Percentiles rank a stretch among this genome's conserved stretches.
phyloP scores from a whole-genome alignment of 1,139 yeast genomes.

The Pichia sp. region DNA sequence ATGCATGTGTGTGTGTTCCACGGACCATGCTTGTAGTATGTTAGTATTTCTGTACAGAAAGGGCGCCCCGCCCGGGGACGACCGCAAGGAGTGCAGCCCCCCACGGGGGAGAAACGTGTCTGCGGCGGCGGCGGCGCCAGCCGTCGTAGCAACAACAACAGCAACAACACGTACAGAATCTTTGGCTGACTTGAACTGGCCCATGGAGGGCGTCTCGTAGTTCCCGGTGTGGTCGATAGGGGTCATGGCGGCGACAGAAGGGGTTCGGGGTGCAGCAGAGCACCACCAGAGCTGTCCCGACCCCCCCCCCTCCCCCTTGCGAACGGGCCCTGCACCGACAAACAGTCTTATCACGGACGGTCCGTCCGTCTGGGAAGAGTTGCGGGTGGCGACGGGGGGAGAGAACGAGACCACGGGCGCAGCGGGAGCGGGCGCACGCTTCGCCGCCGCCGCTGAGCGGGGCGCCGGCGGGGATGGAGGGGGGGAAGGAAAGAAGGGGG shows the following conservation, averaged over 20 bases:
- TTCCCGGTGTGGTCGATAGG: slow-evolving; percentile 5
- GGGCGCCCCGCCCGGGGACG: too few relatives aligned
- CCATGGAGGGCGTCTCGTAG: slow-evolving; percentile 7
- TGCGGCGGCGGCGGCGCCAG: neutral
- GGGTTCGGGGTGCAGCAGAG: neutral
- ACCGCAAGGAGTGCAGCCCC: too few relatives aligned
- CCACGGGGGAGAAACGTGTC: neutral
- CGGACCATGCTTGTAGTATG: neutral
- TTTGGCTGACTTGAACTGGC: slow-evolving; percentile 7
- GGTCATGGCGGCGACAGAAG: neutral
- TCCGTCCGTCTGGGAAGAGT: neutral
- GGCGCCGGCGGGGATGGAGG: neutral
- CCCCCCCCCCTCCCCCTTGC: too few relatives aligned
- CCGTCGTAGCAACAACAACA: neutral
- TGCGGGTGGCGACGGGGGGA: slow-evolving; percentile 1
- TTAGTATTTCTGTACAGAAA: neutral
- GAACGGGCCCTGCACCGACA: neutral
- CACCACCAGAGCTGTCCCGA: neutral
- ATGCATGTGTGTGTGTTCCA: too few relatives aligned
- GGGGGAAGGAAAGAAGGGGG: neutral
- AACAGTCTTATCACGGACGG: too few relatives aligned
- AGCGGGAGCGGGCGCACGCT: neutral
- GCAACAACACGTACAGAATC: slow-evolving; percentile 4
- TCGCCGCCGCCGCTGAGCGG: neutral
- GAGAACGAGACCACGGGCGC: neutral